Conservation (phyloP, 345 rosid species). For the Ceriops zippeliana region DNA sequence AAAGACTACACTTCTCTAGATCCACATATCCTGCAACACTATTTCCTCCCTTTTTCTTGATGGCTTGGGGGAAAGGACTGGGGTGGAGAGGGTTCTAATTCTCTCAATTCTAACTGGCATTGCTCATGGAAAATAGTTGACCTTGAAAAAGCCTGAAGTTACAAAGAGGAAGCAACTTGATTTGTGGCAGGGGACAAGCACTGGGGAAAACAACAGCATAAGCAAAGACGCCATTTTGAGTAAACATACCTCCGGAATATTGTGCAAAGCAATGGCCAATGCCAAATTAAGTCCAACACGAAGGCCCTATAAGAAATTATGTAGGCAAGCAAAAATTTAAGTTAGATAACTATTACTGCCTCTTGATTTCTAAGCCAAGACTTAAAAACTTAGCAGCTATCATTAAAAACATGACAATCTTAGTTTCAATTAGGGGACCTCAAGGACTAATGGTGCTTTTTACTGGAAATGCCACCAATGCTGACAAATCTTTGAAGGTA, state of each 20-base stretch:
- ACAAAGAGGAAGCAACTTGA: neutral
- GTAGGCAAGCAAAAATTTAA: slow-evolving; percentile 15
- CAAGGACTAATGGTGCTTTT: neutral
- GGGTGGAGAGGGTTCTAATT: neutral
- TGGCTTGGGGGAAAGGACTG: too few species aligned
- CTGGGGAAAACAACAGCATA: neutral
- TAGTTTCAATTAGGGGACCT: neutral
- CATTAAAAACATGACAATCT: neutral
- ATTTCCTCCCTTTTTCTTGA: too few species aligned
- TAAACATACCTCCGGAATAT: slow-evolving; percentile 86
- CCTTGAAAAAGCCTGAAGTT: slow-evolving; percentile 1
- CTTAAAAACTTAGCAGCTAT: neutral
- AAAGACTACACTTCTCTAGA: too few species aligned
- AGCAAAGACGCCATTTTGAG: neutral
- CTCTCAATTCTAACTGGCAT: neutral
- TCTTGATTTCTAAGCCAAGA: slow-evolving; percentile 1
- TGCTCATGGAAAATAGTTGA: neutral
- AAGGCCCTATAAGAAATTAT: slow-evolving; percentile 55
- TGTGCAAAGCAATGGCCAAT: slow-evolving; percentile 93
- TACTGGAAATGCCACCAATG: neutral
- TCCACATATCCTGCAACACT: too few species aligned
- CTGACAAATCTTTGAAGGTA: neutral
- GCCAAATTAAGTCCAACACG: slow-evolving; percentile 95
- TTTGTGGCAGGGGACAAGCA: neutral
- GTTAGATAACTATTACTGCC: slow-evolving; percentile 1